A percentile compares a stretch with the other conserved stretches of the same genome.
Evolutionary conservation across 306 rosid species (phyloP).

Genomic region (Pyrus pyrifolia): DNA sequence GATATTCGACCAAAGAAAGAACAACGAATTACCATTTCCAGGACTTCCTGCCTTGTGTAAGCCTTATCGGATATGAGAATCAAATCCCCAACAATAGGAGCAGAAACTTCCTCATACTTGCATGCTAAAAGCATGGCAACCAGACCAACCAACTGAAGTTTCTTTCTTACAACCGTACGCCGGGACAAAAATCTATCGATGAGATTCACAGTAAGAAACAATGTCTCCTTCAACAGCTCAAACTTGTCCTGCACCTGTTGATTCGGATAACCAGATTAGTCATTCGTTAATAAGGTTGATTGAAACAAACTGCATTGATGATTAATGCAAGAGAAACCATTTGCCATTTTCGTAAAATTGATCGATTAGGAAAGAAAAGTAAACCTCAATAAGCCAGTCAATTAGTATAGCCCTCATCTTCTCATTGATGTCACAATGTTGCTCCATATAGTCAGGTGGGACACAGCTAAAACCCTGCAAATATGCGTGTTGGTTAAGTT

Average conservation of each 20-base stretch:
- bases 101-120: conserved; percentile 95
- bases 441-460: conserved; percentile 55
- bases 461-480: conserved; percentile 62
- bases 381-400: conserved; percentile 98
- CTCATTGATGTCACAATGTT: conserved; percentile 81
- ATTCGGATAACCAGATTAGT: conserved; percentile 8
- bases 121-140: conserved; percentile 99
- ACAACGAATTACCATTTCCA: conserved; percentile 66
- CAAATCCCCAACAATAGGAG: conserved; percentile 79
- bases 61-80: conserved; percentile 90
- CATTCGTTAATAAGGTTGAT: background rate
- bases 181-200: conserved; percentile 77
- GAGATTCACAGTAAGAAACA: conserved; percentile 73
- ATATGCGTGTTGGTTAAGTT: background rate
- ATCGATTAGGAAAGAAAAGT: conserved; percentile 9
- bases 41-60: conserved; percentile 68
- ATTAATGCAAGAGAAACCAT: conserved; percentile 8
- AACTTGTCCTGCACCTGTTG: conserved; percentile 94
- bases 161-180: conserved; percentile 64
- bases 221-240: conserved; percentile 84
- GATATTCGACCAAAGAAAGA: background rate
- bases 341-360: conserved; percentile 18
- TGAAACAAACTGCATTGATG: background rate
- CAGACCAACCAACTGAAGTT: conserved; percentile 93
- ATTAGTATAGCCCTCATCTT: conserved; percentile 92